Percentiles rank a stretch among this genome's conserved stretches.
Evolutionary conservation across 139 green algal genomes (phyloP).

Genomic region (Tetraselmis chui): DNA sequence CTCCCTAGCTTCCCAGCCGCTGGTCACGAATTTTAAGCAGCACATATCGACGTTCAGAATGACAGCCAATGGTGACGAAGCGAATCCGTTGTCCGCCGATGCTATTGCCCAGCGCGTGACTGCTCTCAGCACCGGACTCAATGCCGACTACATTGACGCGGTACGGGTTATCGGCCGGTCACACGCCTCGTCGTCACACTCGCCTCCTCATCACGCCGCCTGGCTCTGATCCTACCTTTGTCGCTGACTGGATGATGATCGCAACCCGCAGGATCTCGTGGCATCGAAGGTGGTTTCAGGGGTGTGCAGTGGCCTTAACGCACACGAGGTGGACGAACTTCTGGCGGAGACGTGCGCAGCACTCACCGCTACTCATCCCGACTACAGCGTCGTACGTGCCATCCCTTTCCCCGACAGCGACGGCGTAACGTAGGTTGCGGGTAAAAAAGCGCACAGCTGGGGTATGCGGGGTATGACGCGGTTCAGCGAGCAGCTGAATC

Average conservation of each 20-base stretch:
- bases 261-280: background rate
- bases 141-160: background rate
- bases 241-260: background rate
- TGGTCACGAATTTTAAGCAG: too few relatives aligned
- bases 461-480: background rate
- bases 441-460: too few relatives aligned
- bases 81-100: too few relatives aligned
- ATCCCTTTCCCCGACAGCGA: background rate
- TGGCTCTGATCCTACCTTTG: background rate
- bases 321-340: slow-evolving; percentile 93
- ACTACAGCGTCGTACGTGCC: slow-evolving; percentile 85
- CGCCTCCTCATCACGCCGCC: background rate
- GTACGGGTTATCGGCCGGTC: background rate
- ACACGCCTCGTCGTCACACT: background rate
- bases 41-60: too few relatives aligned
- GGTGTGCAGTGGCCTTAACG: slow-evolving; percentile 96
- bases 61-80: too few relatives aligned
- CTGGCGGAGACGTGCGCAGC: slow-evolving; percentile 94
- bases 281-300: slow-evolving; percentile 25
- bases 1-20: too few relatives aligned
- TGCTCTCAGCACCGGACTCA: background rate
- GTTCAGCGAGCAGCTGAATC: slow-evolving; percentile 47
- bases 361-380: slow-evolving; percentile 93
- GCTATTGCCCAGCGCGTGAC: background rate
- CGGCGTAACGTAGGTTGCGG: too few relatives aligned